Base-by-base conservation (phyloP, 306 rosid species). In the Echinosophora koreensis region DNA sequence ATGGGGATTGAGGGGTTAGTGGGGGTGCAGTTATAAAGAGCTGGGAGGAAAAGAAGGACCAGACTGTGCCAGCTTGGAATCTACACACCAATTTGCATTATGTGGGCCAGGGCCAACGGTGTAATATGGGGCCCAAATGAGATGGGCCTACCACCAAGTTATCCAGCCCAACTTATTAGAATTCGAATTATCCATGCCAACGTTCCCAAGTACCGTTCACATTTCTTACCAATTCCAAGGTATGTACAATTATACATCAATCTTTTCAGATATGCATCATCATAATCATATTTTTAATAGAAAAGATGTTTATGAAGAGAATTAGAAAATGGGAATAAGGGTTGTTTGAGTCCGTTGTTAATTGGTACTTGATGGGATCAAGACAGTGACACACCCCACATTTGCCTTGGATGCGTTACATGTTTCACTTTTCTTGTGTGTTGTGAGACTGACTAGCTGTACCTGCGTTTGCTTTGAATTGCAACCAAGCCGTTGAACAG, bases 21-120 rank as follows among this genome's bases (percentile, higher is more conserved):
- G 81, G 65, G 73, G 68, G 52, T 52, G 76, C 27, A 10, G 78
- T 49, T 64, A 69, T 72, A 66, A 77, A 73, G 82, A 65, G 76
- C n/a, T 51, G 57, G 56, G 73, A 4, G 62, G 38, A 28, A 2
- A 41, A 42, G 67, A 59, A 47, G 28, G 51, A 69, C 49, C 73
- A 69, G 73, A 51, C 46, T 17, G 73, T 81, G 68, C 69, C 85
- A 81, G 81, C 66, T 76, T 16, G 63, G 81, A 62, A 69, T n/a
- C 3, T 62, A 49, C 73, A 18, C 74, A 66, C 64, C 64, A 27
- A 58, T 1, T 0, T 8, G 18, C 56, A 13, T 49, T 14, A 6
- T 2, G 71, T 52, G 77, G 84, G 73, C 46, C 78, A 81, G 0
- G 49, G 56, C 62, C 81, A 75, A 81, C 81, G 85, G 85, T 74